Evolutionary conservation across 345 rosid species (phyloP).

Genomic region (Excoecaria cochinchinensis): DNA sequence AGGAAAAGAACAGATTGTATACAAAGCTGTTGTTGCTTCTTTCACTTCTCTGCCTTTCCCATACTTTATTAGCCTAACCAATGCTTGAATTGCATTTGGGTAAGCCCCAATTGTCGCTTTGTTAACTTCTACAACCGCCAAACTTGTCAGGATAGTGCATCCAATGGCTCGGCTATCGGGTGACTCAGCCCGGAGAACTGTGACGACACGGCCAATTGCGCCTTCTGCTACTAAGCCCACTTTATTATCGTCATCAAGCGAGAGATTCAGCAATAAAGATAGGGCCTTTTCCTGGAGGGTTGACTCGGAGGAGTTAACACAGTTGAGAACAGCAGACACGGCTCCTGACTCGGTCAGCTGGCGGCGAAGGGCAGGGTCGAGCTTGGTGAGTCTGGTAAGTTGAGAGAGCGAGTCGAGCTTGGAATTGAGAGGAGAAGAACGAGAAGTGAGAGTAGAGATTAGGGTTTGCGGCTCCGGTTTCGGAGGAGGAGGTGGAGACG

Average conservation of each 20-base stretch:
- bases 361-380: constrained; percentile 64
- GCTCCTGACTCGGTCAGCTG: constrained; percentile 83
- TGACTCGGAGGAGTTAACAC: constrained; percentile 45
- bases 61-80: constrained; percentile 53
- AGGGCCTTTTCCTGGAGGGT: constrained; percentile 68
- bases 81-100: constrained; percentile 61
- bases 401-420: constrained; percentile 62
- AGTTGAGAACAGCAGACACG: constrained; percentile 63
- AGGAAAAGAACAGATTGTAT: constrained; percentile 69
- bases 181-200: constrained; percentile 54
- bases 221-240: constrained; percentile 97
- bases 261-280: constrained; percentile 75
- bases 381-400: constrained; percentile 57
- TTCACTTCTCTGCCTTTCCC: constrained; percentile 75
- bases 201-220: constrained; percentile 56
- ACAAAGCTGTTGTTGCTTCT: constrained; percentile 92
- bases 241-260: constrained; percentile 88
- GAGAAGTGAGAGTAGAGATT: constrained; percentile 52
- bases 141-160: constrained; percentile 81
- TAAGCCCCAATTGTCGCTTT: constrained; percentile 87
- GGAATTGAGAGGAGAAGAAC: constrained; percentile 41
- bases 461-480: constrained; percentile 43
- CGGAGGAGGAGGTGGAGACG: background rate
- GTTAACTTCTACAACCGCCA: constrained; percentile 92
- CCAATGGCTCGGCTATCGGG: constrained; percentile 73